Evolutionary conservation across 1,139 yeast species (phyloP), one percentile per base, ranked within the genome.

Genomic region (Lodderomyces theae): DNA sequence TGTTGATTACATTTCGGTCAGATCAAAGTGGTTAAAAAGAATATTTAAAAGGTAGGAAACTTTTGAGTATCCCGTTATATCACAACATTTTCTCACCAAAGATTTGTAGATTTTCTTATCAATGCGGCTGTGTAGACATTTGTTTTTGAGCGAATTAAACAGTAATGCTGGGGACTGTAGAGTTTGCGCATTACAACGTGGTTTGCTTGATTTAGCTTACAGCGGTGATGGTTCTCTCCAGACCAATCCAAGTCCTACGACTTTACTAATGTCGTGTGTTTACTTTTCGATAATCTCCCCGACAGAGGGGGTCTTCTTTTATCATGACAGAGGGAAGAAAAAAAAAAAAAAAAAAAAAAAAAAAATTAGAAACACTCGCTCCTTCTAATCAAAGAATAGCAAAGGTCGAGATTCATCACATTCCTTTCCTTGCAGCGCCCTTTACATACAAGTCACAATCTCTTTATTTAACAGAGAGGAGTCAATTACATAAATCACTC

Each of bases 21-120:
- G 80, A 75, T 39, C 58, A 66, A 29, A 7, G 70, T 72, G 79
- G 67, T 66, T 71, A 68, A 58, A 55, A 63, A 75, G 80, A 61
- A 74, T 72, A 64, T 64, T 63, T 58, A 58, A 50, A 56, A 56
- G 70, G 61, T 54, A 51, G 41, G 60, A 59, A 54, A 74, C 74
- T 59, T 56, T 58, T 51, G 59, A 53, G 76, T 67, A 60, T 77
- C 82, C 82, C 82, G 82, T 77, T 72, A 72, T 62, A 64, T 68
- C 81, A 70, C 72, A 42, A 77, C 77, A 77, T 63, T 45, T 41
- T 31, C 29, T n/a, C 22, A 5, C 17, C 4, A 8, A 7, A 3
- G 18, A 8, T 28, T 28, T 28, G 18, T 28, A 28, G 31, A 28
- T 6, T 15, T 13, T 28, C 15, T 18, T 25, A 15, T 15, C 12